Evolutionary conservation across 2,329 filamentous ascomycete species (phyloP), one percentile per base, ranked within the genome.

Genomic region (Xylaria sp.): DNA sequence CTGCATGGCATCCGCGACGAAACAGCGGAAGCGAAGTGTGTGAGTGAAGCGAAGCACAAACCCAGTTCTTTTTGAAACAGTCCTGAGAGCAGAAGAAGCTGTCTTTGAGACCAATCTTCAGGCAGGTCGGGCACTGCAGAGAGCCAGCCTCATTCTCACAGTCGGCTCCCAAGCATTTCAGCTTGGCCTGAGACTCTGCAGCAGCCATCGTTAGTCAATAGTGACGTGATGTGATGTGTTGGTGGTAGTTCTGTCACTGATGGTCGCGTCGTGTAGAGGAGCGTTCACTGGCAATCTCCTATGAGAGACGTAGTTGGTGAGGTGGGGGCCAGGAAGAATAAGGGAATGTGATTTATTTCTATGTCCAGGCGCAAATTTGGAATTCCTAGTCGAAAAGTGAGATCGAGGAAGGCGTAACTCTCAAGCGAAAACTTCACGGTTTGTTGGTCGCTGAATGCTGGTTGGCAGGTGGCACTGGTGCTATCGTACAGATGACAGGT

Each of bases 31-130:
- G 37, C 37, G 9, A 42, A 42, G 37, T 42, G 8, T 10, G 37
- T 7, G 11, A 42, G 37, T 39, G n/a, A n/a, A 35, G 54, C n/a
- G 51, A 30, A 54, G 23, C 64, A 68, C 84, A 69, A 86, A 97
- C 94, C 94, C 94, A 99, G 80, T 92, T 99, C 76, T 87, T 88
- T 82, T 97, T 97, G 79, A 99, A 99, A 80, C 94, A 99, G 69
- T 97, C 94, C 76, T 99, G 94, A 34, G 92, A 92, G 80, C 94
- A 99, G 79, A 97, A 99, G 77, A 87, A 97, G 78, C 91, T 96
- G 71, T 94, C 91, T 72, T 92, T 86, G 69, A 87, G 88, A 57
- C 89, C 90, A 50, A 92, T 79, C 77, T 96, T 97, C 70, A 97
- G 82, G 74, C 94, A 99, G 54, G 91, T 97, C 57, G 94, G 94